These are phyloP conservation scores for Gorgonomyces haynaldii DNA, from an alignment of 192 early-diverging fungal genomes.

Conservation along the genomic window DNA sequence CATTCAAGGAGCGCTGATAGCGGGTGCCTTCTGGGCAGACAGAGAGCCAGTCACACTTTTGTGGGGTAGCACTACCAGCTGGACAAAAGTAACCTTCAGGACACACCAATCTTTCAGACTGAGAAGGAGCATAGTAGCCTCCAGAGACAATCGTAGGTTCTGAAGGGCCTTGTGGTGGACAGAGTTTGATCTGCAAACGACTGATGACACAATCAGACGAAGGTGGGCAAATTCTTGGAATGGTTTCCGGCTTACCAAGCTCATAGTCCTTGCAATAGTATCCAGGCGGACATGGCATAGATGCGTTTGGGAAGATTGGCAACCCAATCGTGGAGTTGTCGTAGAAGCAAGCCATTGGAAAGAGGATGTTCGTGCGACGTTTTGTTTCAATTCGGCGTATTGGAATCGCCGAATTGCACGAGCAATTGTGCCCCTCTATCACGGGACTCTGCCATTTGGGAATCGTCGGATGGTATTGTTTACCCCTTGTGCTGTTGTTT, in stretches of 20 bases:
- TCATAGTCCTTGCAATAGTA: constrained; percentile 17
- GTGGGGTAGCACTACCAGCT: not conserved
- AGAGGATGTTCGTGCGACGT: too few relatives aligned
- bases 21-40: constrained; percentile 5
- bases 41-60: not conserved
- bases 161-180: not conserved
- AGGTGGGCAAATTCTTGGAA: constrained; percentile 15
- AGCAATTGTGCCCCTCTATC: too few relatives aligned
- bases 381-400: too few relatives aligned
- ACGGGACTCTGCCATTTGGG: too few relatives aligned
- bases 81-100: constrained; percentile 15
- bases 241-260: constrained; percentile 1
- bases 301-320: too few relatives aligned
- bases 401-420: too few relatives aligned
- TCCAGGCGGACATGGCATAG: constrained; percentile 13
- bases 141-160: constrained; percentile 22
- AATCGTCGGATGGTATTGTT: too few relatives aligned
- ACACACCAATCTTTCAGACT: constrained; percentile 16
- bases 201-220: constrained; percentile 7
- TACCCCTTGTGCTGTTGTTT: too few relatives aligned
- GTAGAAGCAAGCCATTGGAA: too few relatives aligned
- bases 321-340: too few relatives aligned
- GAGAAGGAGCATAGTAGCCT: constrained; percentile 10
- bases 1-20: not conserved
- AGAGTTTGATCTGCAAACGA: constrained; percentile 2